Evolutionary conservation across 2,329 filamentous ascomycete genomes (phyloP), one percentile per base, ranked within the genome.

Genomic region (Fusarium sp.): DNA sequence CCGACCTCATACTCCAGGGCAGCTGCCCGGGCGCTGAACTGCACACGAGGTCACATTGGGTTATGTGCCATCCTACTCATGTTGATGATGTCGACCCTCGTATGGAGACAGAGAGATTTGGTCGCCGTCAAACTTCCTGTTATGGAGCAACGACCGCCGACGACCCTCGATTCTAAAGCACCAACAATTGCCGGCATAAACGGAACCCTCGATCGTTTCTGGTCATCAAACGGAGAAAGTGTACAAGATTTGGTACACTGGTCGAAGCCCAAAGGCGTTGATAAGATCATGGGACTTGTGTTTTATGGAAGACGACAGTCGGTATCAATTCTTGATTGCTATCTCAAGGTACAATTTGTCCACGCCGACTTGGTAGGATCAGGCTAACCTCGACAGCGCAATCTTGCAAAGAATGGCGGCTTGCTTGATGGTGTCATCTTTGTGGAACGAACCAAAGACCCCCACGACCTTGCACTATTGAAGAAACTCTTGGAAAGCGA

Each of bases 321-420:
- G 15, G 83, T 86, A 31, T 83, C 85, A 38, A 82, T 87, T 35
- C 73, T 87, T 45, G 85, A 86, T 68, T 87, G 85, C 66, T 87
- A 87, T 67, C 75, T 85, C 41, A 81, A 83, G 80, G 81, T 84
- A 75, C 31, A 31, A 7, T n/a, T 10, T 22, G 38, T 22, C 18
- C 5, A 47, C 10, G 7, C 7, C n/a, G 26, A 24, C 17, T 8
- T 5, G 17, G 7, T n/a, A 52, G 3, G 20, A 17, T 48, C 11
- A 6, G 36, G 33, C 63, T 77, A 28, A 77, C 35, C 17, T 38
- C 6, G 35, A 13, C 71, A 85, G 78, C 81, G 84, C 68, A 86
- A 86, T 63, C 75, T 87, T 42, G 82, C 79, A 28, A 83, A 82
- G 69, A 84, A 86, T 49, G 84, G 84, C 14, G 84, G 85, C 31